Percentiles rank a stretch among this genome's conserved stretches.
Evolutionary conservation across 192 early-diverging fungal genomes (phyloP).

Genomic region (Thamnidium elegans): DNA sequence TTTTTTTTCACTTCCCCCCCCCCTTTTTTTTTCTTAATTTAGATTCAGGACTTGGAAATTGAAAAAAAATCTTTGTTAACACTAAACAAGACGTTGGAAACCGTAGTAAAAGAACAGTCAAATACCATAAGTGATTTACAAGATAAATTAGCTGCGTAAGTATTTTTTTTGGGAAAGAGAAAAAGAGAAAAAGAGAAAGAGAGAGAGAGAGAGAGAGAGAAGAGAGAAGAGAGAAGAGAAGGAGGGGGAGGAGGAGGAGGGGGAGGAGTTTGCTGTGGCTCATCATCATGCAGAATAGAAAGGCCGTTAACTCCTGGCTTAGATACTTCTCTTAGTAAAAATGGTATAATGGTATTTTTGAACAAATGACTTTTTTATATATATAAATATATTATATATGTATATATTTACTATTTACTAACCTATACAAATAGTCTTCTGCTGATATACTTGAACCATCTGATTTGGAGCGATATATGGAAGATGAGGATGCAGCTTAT

Average conservation of each 20-base stretch:
- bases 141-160: slow-evolving; percentile 16
- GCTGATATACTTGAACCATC: slow-evolving; percentile 3
- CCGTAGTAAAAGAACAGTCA: slow-evolving; percentile 17
- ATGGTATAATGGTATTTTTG: slow-evolving; percentile 15
- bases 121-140: slow-evolving; percentile 15
- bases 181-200: neutral
- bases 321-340: slow-evolving; percentile 2
- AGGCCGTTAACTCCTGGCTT: neutral
- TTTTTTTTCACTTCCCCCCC: neutral
- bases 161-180: neutral
- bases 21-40: neutral
- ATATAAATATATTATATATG: neutral
- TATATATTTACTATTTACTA: neutral
- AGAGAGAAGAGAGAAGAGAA: no score
- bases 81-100: slow-evolving; percentile 18
- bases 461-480: slow-evolving; percentile 6
- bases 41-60: slow-evolving; percentile 28
- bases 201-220: no score
- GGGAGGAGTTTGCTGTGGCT: neutral
- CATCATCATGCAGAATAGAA: slow-evolving; percentile 4
- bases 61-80: slow-evolving; percentile 24
- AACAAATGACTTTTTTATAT: neutral
- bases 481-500: slow-evolving; percentile 25
- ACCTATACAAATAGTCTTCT: neutral
- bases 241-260: no score